These are phyloP conservation scores for Penstemon davidsonii DNA, from an alignment of 257 asterid species.

Conservation along the genomic window DNA sequence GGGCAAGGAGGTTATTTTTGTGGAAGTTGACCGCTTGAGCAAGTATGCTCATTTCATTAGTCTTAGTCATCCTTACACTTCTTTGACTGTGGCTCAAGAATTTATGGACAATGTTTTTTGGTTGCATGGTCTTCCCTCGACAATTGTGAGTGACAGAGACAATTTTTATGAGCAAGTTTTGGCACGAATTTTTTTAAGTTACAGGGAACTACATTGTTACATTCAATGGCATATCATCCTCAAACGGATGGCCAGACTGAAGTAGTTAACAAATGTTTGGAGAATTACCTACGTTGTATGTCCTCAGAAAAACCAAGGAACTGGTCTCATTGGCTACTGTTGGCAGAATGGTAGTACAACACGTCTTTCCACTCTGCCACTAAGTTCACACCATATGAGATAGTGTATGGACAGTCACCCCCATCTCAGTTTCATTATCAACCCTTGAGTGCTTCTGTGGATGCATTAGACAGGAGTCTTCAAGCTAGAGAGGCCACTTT, in stretches of 20 bases:
- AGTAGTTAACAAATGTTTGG: constrained; percentile 15
- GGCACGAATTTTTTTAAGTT: background rate
- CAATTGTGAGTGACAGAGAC: constrained; percentile 10
- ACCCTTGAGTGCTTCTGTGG: no score
- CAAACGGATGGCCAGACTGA: constrained; percentile 23
- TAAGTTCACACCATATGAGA: no score
- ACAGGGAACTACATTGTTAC: background rate
- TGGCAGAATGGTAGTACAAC: no score
- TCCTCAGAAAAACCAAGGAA: no score
- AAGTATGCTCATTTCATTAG: constrained; percentile 17
- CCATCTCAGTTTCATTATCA: no score
- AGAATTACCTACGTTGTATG: background rate
- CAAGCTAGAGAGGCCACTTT: no score
- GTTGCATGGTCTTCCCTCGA: background rate
- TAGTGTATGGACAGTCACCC: no score
- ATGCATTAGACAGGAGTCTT: no score
- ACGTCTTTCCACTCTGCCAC: no score
- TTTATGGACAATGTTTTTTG: background rate
- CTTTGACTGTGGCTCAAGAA: background rate
- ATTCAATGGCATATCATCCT: constrained; percentile 4
- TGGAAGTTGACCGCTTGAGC: constrained; percentile 13
- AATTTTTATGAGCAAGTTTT: background rate
- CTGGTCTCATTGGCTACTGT: no score
- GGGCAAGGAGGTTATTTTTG: background rate
- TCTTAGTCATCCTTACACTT: background rate